These are phyloP conservation scores for Fusarium caatingaense DNA, from an alignment of 2,329 filamentous ascomycete species.

Conservation along the genomic window DNA sequence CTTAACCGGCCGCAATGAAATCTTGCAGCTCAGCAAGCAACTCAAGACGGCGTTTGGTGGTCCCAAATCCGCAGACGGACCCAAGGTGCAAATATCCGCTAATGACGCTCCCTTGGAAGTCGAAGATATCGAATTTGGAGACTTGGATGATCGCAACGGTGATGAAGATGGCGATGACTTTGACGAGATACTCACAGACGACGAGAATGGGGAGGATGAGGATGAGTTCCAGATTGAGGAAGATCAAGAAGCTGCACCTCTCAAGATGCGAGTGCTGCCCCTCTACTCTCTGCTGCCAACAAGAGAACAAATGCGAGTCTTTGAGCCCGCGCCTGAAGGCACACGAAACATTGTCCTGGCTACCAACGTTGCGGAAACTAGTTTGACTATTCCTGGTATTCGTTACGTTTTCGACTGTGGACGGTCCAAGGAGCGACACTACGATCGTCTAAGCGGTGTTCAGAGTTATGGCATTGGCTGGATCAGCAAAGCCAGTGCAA, in stretches of 20 bases:
- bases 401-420: conserved; percentile 97
- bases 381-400: conserved; percentile 94
- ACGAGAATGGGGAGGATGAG: conserved; percentile 68
- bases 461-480: conserved; percentile 96
- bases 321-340: conserved; percentile 84
- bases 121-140: conserved; percentile 87
- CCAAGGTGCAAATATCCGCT: conserved; percentile 79
- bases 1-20: conserved; percentile 93
- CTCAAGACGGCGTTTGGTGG: conserved; percentile 76
- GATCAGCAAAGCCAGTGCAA: conserved; percentile 97
- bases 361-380: conserved; percentile 97
- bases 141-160: conserved; percentile 71
- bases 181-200: conserved; percentile 68
- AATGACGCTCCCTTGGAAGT: conserved; percentile 82
- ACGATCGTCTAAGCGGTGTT: conserved; percentile 87
- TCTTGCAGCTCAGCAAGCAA: conserved; percentile 81
- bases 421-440: conserved; percentile 90
- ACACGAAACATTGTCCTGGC: conserved; percentile 88
- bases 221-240: conserved; percentile 78
- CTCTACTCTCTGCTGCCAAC: conserved; percentile 94
- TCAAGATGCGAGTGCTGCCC: conserved; percentile 88
- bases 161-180: conserved; percentile 70
- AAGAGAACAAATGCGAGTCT: conserved; percentile 89
- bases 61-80: conserved; percentile 66
- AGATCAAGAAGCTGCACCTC: conserved; percentile 67